phyloP scores from a whole-genome alignment of 257 asterid species.

The Jacaranda mimosifolia region DNA sequence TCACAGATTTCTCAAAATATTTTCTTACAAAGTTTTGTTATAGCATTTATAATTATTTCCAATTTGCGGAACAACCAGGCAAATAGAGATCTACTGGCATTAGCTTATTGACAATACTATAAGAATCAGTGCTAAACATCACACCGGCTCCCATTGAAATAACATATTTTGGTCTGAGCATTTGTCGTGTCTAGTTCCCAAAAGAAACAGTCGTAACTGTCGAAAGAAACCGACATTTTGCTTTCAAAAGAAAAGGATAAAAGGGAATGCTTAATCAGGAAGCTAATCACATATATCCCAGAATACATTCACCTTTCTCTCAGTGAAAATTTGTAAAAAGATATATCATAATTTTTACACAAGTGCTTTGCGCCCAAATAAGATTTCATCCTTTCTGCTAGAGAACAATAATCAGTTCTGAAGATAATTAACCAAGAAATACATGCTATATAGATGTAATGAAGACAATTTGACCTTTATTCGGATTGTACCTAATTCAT shows the following conservation, averaged over 20 bases:
- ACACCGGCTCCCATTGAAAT: too few relatives aligned
- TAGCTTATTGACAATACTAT: too few relatives aligned
- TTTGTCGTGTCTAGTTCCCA: background rate
- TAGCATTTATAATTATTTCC: constrained; percentile 10
- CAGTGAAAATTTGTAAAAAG: background rate
- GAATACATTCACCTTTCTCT: background rate
- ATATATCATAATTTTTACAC: background rate
- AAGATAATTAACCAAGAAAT: background rate
- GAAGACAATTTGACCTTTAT: background rate
- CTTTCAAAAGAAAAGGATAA: background rate
- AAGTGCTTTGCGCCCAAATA: background rate
- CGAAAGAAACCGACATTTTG: background rate
- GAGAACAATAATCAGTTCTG: background rate
- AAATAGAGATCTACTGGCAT: too few relatives aligned
- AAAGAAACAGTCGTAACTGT: background rate
- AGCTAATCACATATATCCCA: background rate
- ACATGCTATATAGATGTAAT: constrained; percentile 5
- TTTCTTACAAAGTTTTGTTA: constrained; percentile 25
- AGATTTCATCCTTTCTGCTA: background rate
- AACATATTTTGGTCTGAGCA: too few relatives aligned
- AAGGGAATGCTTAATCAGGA: constrained; percentile 7
- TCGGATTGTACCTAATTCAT: background rate
- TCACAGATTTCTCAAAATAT: constrained; percentile 9
- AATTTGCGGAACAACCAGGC: background rate
- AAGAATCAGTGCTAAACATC: too few relatives aligned